A percentile compares a stretch with the other conserved stretches of the same genome.
phyloP scores from a whole-genome alignment of 345 rosid genomes.

The Citrus cavaleriei region DNA sequence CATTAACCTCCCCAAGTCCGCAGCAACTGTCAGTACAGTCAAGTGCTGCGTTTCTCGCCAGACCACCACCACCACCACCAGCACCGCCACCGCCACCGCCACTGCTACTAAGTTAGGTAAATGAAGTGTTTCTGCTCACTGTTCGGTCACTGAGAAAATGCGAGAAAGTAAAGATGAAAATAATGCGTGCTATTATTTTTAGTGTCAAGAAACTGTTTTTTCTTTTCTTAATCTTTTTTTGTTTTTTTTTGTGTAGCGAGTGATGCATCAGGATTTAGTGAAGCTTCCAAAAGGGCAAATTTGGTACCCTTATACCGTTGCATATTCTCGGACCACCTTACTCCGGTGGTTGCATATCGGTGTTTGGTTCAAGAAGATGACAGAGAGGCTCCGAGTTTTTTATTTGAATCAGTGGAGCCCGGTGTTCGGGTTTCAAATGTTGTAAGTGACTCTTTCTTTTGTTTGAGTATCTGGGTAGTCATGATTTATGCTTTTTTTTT shows the following conservation, averaged over 20 bases:
- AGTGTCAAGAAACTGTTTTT: background rate
- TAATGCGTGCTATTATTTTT: background rate
- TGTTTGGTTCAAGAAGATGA: slow-evolving; percentile 88
- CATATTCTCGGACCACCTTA: slow-evolving; percentile 84
- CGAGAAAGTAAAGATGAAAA: background rate
- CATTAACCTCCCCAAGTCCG: slow-evolving; percentile 7
- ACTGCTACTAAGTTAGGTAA: slow-evolving; percentile 36
- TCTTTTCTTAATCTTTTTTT: background rate
- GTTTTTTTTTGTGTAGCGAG: slow-evolving; percentile 27
- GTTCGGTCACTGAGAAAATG: slow-evolving; percentile 18
- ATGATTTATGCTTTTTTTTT: background rate
- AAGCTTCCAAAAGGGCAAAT: slow-evolving; percentile 61
- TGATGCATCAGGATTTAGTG: slow-evolving; percentile 42
- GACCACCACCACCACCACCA: background rate
- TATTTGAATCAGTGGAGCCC: slow-evolving; percentile 80
- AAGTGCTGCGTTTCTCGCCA: slow-evolving; percentile 40
- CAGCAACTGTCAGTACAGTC: slow-evolving; percentile 26
- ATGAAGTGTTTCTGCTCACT: background rate
- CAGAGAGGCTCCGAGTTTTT: slow-evolving; percentile 84
- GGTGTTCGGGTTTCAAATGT: slow-evolving; percentile 53
- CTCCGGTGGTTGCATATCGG: slow-evolving; percentile 83
- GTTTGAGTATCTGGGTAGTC: background rate
- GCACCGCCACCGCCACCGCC: background rate
- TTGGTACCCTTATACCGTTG: slow-evolving; percentile 66
- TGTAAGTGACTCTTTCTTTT: slow-evolving; percentile 32